Evolutionary conservation across 2,329 filamentous ascomycete genomes (phyloP), one percentile per base, ranked within the genome.

Genomic region (Plenodomus lindquistii): DNA sequence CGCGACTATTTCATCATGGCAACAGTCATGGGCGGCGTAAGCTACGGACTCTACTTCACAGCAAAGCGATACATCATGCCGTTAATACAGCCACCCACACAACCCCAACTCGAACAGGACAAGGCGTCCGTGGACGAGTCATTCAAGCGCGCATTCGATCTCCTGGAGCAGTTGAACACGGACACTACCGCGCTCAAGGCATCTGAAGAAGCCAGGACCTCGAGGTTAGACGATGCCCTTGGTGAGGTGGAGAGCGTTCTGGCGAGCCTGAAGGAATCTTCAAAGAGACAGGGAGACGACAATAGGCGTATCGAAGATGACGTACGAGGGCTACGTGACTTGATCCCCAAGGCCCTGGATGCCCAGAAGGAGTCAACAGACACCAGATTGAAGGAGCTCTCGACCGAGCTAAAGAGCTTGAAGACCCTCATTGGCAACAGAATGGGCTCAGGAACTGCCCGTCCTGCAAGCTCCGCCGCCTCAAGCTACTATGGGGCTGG

Each of bases 1-100:
- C 84, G 95, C 53, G 94, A 99, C 70, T 97, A 91, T 89, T 99
- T 99, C 75, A 97, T 99, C 73, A 96, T 97, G 91, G 94, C 94
- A 7, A 99, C 94, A 0, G 89, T 97, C 11, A 87, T 95, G 54
- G 88, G 91, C 48, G 91, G 92, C 40, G 86, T 97, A 17, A 83
- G 91, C 34, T 97, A 97, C 66, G 93, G 92, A 0, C 75, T 96
- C 18, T 99, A 94, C 70, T 84, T 87, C 57, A 82, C 97, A 15
- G 89, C 91, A 52, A 61, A 95, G 85, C 89, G 94, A 66, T 99
- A 99, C 65, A 85, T 99, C 48, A 84, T 88, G 55, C 94, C 94
- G 36, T 79, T 99, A 21, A 91, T 99, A 52, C 87, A 92, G 11
- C 95, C 94, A 3, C 94, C 94, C 1, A 99, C 94, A 1, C 90